Conservation (phyloP, 2,329 filamentous ascomycete genomes). For the Xylariales sp. region DNA sequence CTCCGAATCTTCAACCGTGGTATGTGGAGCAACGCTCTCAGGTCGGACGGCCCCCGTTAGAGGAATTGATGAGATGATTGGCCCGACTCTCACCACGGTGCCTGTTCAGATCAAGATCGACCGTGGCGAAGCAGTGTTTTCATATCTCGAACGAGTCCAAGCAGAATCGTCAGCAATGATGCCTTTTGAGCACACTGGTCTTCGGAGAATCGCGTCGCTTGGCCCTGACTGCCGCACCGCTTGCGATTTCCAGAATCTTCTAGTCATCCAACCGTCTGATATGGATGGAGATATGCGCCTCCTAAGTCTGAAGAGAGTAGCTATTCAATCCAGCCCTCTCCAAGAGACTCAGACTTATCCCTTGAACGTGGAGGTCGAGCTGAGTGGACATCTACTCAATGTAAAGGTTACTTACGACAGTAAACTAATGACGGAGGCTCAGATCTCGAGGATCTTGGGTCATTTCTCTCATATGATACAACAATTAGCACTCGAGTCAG, state of each 20-base stretch:
- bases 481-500: too few relatives aligned
- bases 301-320: not conserved
- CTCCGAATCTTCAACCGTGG: not conserved
- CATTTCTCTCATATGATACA: too few relatives aligned
- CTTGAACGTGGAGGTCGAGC: too few relatives aligned
- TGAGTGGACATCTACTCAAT: too few relatives aligned
- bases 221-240: conserved; percentile 2
- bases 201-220: conserved; percentile 3
- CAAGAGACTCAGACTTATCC: conserved; percentile 1
- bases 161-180: not conserved
- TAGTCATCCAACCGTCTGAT: conserved; percentile 4
- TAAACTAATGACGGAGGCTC: not conserved
- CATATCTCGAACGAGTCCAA: not conserved
- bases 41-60: not conserved
- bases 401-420: conserved; percentile 4
- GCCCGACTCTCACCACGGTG: not conserved
- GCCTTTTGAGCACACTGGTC: conserved; percentile 5
- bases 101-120: not conserved
- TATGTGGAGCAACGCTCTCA: not conserved
- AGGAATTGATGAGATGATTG: not conserved
- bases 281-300: not conserved
- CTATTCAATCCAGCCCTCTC: conserved; percentile 1
- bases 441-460: conserved; percentile 1
- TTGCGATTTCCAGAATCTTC: conserved; percentile 4
- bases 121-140: not conserved